Evolutionary conservation across 2,329 filamentous ascomycete species (phyloP).

Genomic region (Trichoderma asperellum): DNA sequence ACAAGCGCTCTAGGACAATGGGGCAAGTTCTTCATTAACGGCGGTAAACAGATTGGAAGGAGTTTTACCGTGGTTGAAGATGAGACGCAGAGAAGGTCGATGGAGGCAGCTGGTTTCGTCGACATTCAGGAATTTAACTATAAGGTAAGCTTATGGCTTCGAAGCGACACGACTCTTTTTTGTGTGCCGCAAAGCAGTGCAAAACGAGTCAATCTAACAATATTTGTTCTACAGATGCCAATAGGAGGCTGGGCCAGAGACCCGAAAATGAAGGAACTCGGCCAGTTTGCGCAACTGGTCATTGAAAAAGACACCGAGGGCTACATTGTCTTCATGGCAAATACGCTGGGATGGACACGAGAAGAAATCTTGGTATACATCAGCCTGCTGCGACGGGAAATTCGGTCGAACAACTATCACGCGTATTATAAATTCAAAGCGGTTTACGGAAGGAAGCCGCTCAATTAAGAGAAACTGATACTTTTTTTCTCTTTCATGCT

Average conservation of each 20-base stretch:
- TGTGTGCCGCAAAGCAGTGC: background rate
- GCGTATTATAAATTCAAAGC: constrained; percentile 27
- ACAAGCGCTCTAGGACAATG: constrained; percentile 37
- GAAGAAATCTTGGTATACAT: constrained; percentile 27
- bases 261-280: constrained; percentile 34
- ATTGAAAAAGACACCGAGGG: constrained; percentile 43
- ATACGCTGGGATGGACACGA: constrained; percentile 21
- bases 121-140: constrained; percentile 34
- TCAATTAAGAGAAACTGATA: constrained; percentile 8
- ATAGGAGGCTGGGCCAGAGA: constrained; percentile 35
- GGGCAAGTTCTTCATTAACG: constrained; percentile 37
- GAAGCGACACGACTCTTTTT: background rate
- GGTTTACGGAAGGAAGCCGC: constrained; percentile 26
- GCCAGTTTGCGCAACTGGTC: constrained; percentile 38
- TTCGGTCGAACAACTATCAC: constrained; percentile 18
- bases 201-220: background rate
- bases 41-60: constrained; percentile 39
- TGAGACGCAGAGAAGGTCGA: constrained; percentile 31
- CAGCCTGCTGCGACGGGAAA: constrained; percentile 21
- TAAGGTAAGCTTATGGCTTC: constrained; percentile 30
- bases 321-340: constrained; percentile 31
- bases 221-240: constrained; percentile 28
- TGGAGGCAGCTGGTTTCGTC: constrained; percentile 37
- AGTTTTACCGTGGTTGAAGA: constrained; percentile 37
- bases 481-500: background rate